phyloP scores from a whole-genome alignment of 208 protist species.

The Leishmania martiniquensis region DNA sequence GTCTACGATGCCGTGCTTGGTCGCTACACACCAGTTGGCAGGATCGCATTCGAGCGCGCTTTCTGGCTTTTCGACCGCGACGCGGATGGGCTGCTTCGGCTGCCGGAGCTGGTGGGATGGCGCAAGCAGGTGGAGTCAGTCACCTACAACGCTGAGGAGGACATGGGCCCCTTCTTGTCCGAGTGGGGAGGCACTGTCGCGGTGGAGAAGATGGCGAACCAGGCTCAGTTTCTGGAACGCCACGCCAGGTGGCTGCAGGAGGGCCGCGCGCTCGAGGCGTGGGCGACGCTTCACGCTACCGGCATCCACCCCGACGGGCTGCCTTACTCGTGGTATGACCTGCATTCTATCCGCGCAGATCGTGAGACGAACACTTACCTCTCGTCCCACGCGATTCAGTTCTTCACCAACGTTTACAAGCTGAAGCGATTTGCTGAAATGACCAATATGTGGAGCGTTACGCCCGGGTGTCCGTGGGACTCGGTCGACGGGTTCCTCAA shows the following conservation, averaged over 20 bases:
- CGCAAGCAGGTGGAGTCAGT: slow-evolving; percentile 46
- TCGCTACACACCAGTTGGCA: slow-evolving; percentile 60
- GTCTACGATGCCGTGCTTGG: slow-evolving; percentile 62
- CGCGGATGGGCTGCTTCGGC: slow-evolving; percentile 58
- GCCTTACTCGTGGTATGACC: slow-evolving; percentile 84
- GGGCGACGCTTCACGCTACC: slow-evolving; percentile 75
- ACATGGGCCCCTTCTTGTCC: slow-evolving; percentile 38
- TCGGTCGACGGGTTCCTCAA: slow-evolving; percentile 60
- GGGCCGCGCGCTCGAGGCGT: slow-evolving; percentile 49
- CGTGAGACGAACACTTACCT: slow-evolving; percentile 82
- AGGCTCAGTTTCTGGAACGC: slow-evolving; percentile 40
- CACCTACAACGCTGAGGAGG: slow-evolving; percentile 35
- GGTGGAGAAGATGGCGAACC: slow-evolving; percentile 19
- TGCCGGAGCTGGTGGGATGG: slow-evolving; percentile 73
- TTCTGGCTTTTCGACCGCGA: slow-evolving; percentile 90
- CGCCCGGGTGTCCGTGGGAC: slow-evolving; percentile 84
- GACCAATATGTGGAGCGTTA: slow-evolving; percentile 76
- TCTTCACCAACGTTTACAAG: slow-evolving; percentile 85
- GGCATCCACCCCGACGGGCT: slow-evolving; percentile 72
- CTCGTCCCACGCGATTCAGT: slow-evolving; percentile 74
- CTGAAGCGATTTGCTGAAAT: slow-evolving; percentile 50
- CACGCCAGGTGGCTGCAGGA: slow-evolving; percentile 46
- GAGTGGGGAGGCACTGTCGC: slow-evolving; percentile 23
- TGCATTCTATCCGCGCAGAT: slow-evolving; percentile 63
- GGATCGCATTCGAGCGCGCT: slow-evolving; percentile 57